Conservation (phyloP, 2,329 filamentous ascomycete genomes). For the Aspergillus japonicus region DNA sequence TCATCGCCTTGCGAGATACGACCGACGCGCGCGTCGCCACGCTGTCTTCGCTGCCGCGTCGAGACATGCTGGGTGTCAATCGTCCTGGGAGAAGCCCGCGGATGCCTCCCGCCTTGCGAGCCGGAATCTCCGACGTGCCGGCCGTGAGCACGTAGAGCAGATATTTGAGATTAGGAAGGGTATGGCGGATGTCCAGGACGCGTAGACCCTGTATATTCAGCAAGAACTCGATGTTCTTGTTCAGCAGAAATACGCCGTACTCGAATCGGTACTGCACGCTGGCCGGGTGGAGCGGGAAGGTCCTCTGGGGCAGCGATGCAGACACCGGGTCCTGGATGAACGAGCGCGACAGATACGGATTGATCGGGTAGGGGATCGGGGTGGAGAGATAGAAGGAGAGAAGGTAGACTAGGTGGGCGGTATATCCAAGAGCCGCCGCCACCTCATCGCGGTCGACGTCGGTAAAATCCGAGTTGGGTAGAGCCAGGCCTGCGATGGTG, state of each 20-base stretch:
- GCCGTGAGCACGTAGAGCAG: slow-evolving; percentile 85
- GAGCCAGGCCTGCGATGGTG: slow-evolving; percentile 72
- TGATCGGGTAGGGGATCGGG: slow-evolving; percentile 77
- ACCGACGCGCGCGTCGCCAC: slow-evolving; percentile 32
- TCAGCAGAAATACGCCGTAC: slow-evolving; percentile 93
- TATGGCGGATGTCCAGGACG: slow-evolving; percentile 86
- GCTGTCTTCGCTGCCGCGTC: slow-evolving; percentile 44
- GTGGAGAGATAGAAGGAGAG: slow-evolving; percentile 80
- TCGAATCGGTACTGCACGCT: slow-evolving; percentile 86
- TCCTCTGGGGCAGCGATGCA: slow-evolving; percentile 54
- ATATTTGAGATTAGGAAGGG: slow-evolving; percentile 90
- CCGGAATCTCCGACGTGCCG: slow-evolving; percentile 63
- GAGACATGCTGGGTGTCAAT: slow-evolving; percentile 38
- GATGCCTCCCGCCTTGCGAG: slow-evolving; percentile 55
- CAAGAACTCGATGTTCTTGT: slow-evolving; percentile 84
- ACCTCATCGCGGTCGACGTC: slow-evolving; percentile 66
- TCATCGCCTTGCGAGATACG: slow-evolving; percentile 28
- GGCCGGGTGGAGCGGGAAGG: slow-evolving; percentile 78
- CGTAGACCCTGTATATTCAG: slow-evolving; percentile 67
- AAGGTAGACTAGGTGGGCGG: slow-evolving; percentile 70
- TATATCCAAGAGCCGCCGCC: slow-evolving; percentile 78
- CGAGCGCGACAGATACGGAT: slow-evolving; percentile 69
- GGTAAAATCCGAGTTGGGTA: slow-evolving; percentile 79
- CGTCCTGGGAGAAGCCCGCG: slow-evolving; percentile 45
- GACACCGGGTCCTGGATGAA: slow-evolving; percentile 73